These are phyloP conservation scores for Yamadazyma phyllophila DNA, from an alignment of 805 yeast species.

Conservation along the genomic window DNA sequence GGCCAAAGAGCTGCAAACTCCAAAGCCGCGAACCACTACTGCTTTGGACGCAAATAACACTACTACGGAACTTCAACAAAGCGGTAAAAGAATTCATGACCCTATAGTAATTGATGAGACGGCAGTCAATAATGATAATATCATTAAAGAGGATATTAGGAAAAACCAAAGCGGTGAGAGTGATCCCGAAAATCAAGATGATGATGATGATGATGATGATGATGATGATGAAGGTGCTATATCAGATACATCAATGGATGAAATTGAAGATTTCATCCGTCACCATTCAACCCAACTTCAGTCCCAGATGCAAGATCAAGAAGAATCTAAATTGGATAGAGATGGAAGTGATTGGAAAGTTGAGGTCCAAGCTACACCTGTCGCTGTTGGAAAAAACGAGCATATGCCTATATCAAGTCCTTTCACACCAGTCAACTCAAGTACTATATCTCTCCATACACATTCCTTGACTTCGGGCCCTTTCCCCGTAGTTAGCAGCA, in stretches of 20 bases:
- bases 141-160: too few relatives aligned
- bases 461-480: not conserved
- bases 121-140: too few relatives aligned
- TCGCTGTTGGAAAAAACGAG: conserved; percentile 2
- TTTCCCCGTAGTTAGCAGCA: too few relatives aligned
- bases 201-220: conserved; percentile 1
- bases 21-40: not conserved
- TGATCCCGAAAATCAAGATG: not conserved
- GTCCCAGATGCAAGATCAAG: conserved; percentile 7
- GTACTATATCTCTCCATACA: not conserved
- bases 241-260: conserved; percentile 24
- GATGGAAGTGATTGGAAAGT: not conserved
- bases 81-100: too few relatives aligned
- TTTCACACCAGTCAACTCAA: not conserved
- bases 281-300: conserved; percentile 32
- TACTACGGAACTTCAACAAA: too few relatives aligned
- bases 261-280: conserved; percentile 35
- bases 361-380: conserved; percentile 2
- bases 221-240: conserved; percentile 4
- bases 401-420: not conserved
- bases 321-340: not conserved
- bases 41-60: too few relatives aligned
- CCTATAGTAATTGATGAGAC: too few relatives aligned
- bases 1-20: conserved; percentile 2
- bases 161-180: too few relatives aligned